A percentile compares a stretch with the other conserved stretches of the same genome.
Conservation (phyloP, 257 asterid species). For the Eucommia ulmoides region DNA sequence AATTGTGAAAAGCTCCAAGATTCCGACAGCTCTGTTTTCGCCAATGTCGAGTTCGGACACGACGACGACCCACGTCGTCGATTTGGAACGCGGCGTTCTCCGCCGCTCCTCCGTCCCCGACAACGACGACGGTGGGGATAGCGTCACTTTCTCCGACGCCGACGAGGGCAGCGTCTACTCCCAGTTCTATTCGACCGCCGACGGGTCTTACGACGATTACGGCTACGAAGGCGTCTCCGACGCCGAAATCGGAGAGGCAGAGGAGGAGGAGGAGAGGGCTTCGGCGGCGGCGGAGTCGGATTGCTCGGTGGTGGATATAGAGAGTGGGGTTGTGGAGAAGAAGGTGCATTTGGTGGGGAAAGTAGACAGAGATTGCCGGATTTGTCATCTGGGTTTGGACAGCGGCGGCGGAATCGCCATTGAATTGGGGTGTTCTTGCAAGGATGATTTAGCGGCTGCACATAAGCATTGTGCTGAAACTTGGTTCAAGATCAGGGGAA, state of each 20-base stretch:
- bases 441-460: neutral
- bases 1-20: too few species aligned
- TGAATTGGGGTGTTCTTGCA: slow-evolving; percentile 2
- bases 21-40: too few species aligned
- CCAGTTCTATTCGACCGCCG: slow-evolving; percentile 69
- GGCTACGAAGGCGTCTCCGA: slow-evolving; percentile 11
- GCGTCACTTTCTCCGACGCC: slow-evolving; percentile 66
- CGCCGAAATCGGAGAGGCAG: slow-evolving; percentile 1
- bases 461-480: slow-evolving; percentile 2
- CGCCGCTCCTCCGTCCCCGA: too few species aligned
- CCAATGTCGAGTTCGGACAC: too few species aligned
- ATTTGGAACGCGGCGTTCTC: too few species aligned
- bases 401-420: neutral
- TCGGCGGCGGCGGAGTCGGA: neutral
- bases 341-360: slow-evolving; percentile 1
- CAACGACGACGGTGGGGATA: slow-evolving; percentile 45
- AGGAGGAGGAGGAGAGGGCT: neutral
- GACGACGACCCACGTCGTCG: too few species aligned
- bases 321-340: neutral
- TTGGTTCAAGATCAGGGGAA: slow-evolving; percentile 1
- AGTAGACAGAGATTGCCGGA: neutral
- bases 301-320: neutral
- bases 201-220: slow-evolving; percentile 50
- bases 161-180: slow-evolving; percentile 68
- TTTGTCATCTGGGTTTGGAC: neutral